A percentile compares a stretch with the other conserved stretches of the same genome.
Evolutionary conservation across 805 yeast species (phyloP).

Genomic region (Sugiyamaella marilandica): DNA sequence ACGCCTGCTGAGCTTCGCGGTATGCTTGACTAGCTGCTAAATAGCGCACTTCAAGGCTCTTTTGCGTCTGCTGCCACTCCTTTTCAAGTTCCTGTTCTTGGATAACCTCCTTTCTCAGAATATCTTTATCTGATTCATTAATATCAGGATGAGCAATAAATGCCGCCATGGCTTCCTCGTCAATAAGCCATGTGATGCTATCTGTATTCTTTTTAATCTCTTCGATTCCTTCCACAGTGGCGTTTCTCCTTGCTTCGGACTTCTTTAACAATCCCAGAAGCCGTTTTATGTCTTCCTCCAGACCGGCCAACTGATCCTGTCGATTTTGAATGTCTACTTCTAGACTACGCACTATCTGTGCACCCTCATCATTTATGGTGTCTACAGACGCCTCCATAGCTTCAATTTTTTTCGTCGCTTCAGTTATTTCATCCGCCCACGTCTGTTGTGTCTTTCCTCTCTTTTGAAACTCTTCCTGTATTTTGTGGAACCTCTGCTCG

Average conservation of each 20-base stretch:
- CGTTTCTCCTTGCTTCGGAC: conserved; percentile 11
- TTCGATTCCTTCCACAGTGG: conserved; percentile 13
- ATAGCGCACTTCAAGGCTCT: conserved; percentile 34
- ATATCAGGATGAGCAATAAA: conserved; percentile 4
- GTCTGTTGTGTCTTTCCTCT: conserved; percentile 10
- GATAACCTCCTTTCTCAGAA: conserved; percentile 14
- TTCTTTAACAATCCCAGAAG: conserved; percentile 5
- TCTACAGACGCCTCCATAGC: conserved; percentile 12
- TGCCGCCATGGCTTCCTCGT: not conserved
- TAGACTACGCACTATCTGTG: conserved; percentile 10
- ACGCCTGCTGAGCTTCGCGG: conserved; percentile 27
- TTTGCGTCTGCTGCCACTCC: conserved; percentile 34
- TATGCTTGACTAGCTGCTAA: conserved; percentile 31
- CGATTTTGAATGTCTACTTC: conserved; percentile 11
- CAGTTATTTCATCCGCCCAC: conserved; percentile 25
- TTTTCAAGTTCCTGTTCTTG: conserved; percentile 29
- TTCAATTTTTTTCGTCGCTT: conserved; percentile 15
- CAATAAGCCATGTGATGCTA: conserved; percentile 18
- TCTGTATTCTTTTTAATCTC: conserved; percentile 18
- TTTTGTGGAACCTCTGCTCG: conserved; percentile 22
- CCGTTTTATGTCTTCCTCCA: conserved; percentile 19
- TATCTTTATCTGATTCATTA: conserved; percentile 14
- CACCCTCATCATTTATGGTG: conserved; percentile 10
- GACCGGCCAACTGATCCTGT: conserved; percentile 17
- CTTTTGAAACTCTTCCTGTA: conserved; percentile 19